A percentile compares a stretch with the other conserved stretches of the same genome.
Conservation (phyloP, 306 rosid genomes). For the Castanopsis chinensis region DNA sequence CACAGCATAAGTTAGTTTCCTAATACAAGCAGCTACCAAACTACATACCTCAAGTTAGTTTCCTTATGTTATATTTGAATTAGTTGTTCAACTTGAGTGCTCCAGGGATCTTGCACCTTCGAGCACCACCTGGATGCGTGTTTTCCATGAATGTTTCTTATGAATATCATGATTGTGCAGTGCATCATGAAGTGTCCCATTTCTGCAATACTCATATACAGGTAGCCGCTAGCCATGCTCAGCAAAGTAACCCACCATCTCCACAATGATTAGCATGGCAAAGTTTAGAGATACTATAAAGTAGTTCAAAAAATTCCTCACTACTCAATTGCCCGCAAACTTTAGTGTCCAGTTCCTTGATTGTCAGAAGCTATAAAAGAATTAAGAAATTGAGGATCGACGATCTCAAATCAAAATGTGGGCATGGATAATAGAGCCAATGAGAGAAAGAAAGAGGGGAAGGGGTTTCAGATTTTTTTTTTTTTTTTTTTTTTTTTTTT, state of each 20-base stretch:
- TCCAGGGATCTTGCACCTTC: constrained; percentile 78
- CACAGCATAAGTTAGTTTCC: too few relatives aligned
- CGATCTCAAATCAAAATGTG: neutral
- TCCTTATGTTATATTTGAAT: constrained; percentile 5
- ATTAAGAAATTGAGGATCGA: neutral
- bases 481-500: too few relatives aligned
- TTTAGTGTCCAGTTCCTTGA: constrained; percentile 62
- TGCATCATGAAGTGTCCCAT: constrained; percentile 72
- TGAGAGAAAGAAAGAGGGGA: too few relatives aligned
- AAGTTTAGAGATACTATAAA: constrained; percentile 50
- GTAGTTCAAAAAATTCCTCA: constrained; percentile 59
- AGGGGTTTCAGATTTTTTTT: too few relatives aligned
- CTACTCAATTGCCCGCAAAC: constrained; percentile 46
- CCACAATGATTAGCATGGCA: constrained; percentile 58
- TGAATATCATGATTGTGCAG: constrained; percentile 55
- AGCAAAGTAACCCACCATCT: constrained; percentile 68
- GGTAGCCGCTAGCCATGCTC: constrained; percentile 64
- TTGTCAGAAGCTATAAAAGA: constrained; percentile 56
- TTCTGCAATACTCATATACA: constrained; percentile 59
- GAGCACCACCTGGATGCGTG: constrained; percentile 62
- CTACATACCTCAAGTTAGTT: neutral
- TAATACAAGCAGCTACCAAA: neutral
- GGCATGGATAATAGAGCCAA: too few relatives aligned
- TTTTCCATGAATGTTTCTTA: constrained; percentile 56
- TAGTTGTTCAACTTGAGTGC: constrained; percentile 39